These are phyloP conservation scores for Ceratobasidium sp. DNA, from an alignment of 1,284 basidiomycete species.

Conservation along the genomic window DNA sequence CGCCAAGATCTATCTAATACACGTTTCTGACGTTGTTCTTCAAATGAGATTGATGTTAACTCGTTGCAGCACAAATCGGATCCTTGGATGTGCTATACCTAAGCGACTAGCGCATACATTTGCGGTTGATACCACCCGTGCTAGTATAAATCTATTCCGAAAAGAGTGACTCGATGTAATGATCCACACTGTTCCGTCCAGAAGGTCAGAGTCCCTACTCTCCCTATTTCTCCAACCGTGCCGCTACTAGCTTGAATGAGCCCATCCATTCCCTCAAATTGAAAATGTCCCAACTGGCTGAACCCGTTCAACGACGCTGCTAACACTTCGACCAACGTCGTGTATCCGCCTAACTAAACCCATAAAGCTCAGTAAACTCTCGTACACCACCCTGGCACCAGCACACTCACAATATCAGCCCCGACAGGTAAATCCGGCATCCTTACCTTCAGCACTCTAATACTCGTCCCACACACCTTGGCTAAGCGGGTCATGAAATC, in stretches of 20 bases:
- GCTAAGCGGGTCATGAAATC: slow-evolving; percentile 28
- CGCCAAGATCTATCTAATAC: background rate
- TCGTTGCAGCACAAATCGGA: background rate
- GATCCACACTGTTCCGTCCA: slow-evolving; percentile 2
- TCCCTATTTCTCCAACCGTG: slow-evolving; percentile 15
- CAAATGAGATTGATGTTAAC: no score
- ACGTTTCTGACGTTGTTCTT: no score
- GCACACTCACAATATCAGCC: slow-evolving; percentile 3
- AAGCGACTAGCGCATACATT: background rate
- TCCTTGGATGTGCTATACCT: background rate
- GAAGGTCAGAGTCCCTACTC: slow-evolving; percentile 21
- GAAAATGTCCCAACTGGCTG: background rate
- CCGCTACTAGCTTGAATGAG: background rate
- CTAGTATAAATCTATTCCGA: background rate
- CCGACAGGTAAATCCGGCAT: slow-evolving; percentile 32
- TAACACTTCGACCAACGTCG: slow-evolving; percentile 22
- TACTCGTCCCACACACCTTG: slow-evolving; percentile 8
- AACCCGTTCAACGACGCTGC: slow-evolving; percentile 21
- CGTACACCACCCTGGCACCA: background rate
- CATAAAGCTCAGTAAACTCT: background rate
- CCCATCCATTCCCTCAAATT: background rate
- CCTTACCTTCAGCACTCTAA: background rate
- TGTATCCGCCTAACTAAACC: slow-evolving; percentile 12
- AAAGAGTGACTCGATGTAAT: background rate
- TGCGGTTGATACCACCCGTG: background rate